Evolutionary conservation across 768 basidiomycete genomes (phyloP), one percentile per base, ranked within the genome.

Genomic region (Boletus subparvulus): DNA sequence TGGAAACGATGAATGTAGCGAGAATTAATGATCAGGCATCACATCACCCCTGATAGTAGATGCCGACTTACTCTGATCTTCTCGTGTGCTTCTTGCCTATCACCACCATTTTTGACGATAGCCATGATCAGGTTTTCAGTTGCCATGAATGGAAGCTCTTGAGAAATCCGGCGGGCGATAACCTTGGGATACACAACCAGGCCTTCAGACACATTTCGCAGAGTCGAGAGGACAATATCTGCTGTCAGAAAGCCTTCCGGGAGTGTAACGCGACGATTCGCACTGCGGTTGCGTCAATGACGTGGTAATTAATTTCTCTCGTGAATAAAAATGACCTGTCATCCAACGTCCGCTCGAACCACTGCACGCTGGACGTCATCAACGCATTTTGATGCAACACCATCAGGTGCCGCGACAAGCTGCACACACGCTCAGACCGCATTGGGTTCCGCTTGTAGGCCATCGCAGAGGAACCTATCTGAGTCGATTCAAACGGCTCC

Each of bases 51-150:
- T 55, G 48, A 57, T 49, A 39, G 45, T 49, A 47, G 14, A 50
- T 35, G 43, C 56, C 24, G n/a, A 75, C 78, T 58, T 60, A 90
- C 90, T 56, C 96, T 79, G 68, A 98, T 94, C 75, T 92, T 90
- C 75, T 98, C 97, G 70, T 98, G 97, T 9, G 93, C 93, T 74
- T 93, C 94, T 70, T 98, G 97, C 35, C 97, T 83, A 73, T 98
- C 95, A 1, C 95, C 96, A 21, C 93, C 93, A 47, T 83, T 85
- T 74, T 92, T 97, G 60, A 98, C 97, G 42, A 99, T 84, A 2
- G 94, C 94, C 97, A 99, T 98, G 75, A 98, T 98, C 74, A 99
- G 83, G 73, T 99, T 99, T 74, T 99, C 97, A 2, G 97, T 99
- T 5, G 96, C 94, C 97, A 99, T 98, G 82, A 98, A 98, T 1